Conservation (phyloP, 179 eudicot genomes). For the Silene vulgaris region DNA sequence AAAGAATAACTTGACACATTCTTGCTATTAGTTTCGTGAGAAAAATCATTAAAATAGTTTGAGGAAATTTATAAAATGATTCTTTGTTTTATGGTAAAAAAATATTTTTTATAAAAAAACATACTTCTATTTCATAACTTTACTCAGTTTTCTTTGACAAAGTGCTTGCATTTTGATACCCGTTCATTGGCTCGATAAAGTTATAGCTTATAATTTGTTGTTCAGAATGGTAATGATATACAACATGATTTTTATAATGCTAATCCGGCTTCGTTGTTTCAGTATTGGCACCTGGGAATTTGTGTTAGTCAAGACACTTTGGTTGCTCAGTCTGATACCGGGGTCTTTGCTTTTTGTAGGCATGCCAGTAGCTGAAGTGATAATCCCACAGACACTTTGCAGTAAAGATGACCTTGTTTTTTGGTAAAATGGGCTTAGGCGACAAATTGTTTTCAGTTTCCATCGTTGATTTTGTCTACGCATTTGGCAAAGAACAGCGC, state of each 20-base stretch:
- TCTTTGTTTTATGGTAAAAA: no score
- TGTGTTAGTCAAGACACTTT: neutral
- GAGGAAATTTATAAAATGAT: no score
- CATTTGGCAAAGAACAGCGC: neutral
- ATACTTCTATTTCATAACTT: no score
- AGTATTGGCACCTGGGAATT: neutral
- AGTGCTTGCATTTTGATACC: no score
- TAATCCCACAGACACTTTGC: slow-evolving; percentile 27
- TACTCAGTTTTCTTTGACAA: no score
- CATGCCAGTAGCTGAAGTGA: slow-evolving; percentile 33
- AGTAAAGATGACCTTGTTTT: slow-evolving; percentile 39
- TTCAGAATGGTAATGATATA: no score
- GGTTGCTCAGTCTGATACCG: neutral
- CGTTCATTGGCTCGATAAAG: no score
- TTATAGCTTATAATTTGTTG: no score
- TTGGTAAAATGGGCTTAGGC: slow-evolving; percentile 38
- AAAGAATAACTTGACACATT: no score
- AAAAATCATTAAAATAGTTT: no score
- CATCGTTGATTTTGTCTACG: neutral
- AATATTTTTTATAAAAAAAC: no score
- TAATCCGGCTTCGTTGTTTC: neutral
- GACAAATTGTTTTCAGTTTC: neutral
- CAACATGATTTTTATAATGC: neutral
- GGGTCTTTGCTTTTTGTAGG: slow-evolving; percentile 29
- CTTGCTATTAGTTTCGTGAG: no score